Evolutionary conservation across 441 rosid genomes (phyloP).

Genomic region (Populus hybrid): DNA sequence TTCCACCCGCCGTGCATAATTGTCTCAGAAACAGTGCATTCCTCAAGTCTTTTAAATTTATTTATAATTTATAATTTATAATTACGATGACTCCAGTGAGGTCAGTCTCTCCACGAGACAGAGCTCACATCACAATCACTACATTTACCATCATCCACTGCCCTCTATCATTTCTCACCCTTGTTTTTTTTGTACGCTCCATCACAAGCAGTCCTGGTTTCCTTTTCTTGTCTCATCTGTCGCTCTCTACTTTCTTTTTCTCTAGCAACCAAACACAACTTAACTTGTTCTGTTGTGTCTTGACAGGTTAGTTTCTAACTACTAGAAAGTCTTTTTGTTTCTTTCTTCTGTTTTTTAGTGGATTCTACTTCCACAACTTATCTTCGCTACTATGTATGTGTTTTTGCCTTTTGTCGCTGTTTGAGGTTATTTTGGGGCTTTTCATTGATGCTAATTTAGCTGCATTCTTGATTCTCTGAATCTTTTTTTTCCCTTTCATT

Average conservation of each 20-base stretch:
- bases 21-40: no score
- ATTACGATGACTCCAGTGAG: no score
- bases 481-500: background rate
- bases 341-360: conserved; percentile 11
- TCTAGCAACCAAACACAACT: conserved; percentile 21
- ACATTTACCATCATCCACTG: background rate
- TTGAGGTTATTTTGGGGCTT: conserved; percentile 7
- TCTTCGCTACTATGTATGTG: background rate
- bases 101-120: no score
- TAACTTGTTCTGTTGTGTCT: conserved; percentile 13
- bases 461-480: conserved; percentile 17
- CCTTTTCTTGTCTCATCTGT: background rate
- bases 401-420: background rate
- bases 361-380: background rate
- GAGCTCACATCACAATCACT: conserved; percentile 14
- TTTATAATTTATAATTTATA: no score
- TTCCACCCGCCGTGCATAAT: no score
- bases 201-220: background rate
- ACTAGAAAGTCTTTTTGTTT: background rate
- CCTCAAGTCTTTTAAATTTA: no score
- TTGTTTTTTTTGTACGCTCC: background rate
- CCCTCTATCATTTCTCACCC: background rate
- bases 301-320: conserved; percentile 2
- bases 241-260: background rate
- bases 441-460: conserved; percentile 30